Evolutionary conservation across 176 grass and related monocot species (phyloP), one percentile per base, ranked within the genome.

Genomic region (Aegilops speltoides): DNA sequence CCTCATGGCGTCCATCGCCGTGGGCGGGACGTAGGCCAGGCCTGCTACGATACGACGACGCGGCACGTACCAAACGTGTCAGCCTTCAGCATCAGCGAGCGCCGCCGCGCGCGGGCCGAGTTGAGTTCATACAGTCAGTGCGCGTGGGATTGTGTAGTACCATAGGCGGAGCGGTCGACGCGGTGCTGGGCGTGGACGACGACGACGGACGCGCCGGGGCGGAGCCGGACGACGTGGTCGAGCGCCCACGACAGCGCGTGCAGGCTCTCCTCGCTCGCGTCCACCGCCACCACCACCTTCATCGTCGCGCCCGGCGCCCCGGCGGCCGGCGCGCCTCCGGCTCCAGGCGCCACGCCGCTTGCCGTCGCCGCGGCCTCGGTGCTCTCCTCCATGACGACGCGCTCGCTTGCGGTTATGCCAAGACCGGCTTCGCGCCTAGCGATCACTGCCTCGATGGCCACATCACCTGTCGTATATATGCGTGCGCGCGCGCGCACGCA

Each of bases 191-290:
- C n/a, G n/a, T n/a, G n/a, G n/a, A n/a, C n/a, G n/a, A n/a, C n/a
- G n/a, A n/a, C n/a, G n/a, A n/a, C n/a, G n/a, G n/a, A n/a, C n/a
- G n/a, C n/a, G n/a, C n/a, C n/a, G n/a, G n/a, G n/a, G n/a, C n/a
- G 41, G 24, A 16, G 41, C 4, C 75, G n/a, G 29, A 98, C 66
- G 68, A 98, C 34, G 43, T 84, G 85, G 67, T 98, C 93, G 5
- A 98, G 84, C 43, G 85, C 83, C 95, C 95, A 98, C 31, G 86
- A 73, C 81, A 98, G 66, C 77, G 96, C 93, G 23, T 88, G 76
- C 10, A 93, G 54, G 88, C 96, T 98, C 61, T 73, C 93, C 29
- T 98, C 93, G 88, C 88, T 98, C 68, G 94, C 93, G 75, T 98
- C 96, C 67, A 98, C 84, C 1, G 91, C 96, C 76, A 41, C 93